Percentiles rank a stretch among this genome's conserved stretches.
phyloP scores from a whole-genome alignment of 2,329 filamentous ascomycete genomes.

The Colletotrichum sp. region DNA sequence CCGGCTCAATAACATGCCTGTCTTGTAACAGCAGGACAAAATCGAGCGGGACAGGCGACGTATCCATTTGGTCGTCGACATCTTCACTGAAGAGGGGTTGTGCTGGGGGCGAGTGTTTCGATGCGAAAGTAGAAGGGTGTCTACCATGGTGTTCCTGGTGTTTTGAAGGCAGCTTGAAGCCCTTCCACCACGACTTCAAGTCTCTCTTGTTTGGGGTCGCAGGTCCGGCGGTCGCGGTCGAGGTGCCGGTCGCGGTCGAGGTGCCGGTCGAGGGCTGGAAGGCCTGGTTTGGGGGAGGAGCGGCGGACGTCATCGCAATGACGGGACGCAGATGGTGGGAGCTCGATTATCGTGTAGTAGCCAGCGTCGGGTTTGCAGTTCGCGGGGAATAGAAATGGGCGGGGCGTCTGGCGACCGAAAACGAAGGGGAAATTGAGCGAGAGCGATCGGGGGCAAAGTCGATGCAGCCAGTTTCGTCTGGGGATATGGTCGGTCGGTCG shows the following conservation, averaged over 20 bases:
- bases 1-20: not conserved
- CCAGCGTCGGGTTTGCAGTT: conserved; percentile 1
- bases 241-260: conserved; percentile 8
- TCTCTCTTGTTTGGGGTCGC: conserved; percentile 87
- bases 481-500: conserved; percentile 4
- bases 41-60: conserved; percentile 3
- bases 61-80: conserved; percentile 11
- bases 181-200: conserved; percentile 96
- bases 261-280: conserved; percentile 14
- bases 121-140: conserved; percentile 37
- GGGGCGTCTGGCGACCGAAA: not conserved
- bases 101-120: not conserved
- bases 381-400: not conserved
- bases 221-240: conserved; percentile 27
- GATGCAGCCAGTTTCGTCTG: conserved; percentile 3
- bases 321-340: conserved; percentile 25
- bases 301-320: conserved; percentile 34
- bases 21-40: conserved; percentile 16
- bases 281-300: conserved; percentile 22
- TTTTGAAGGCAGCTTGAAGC: conserved; percentile 77
- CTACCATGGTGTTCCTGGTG: conserved; percentile 63
- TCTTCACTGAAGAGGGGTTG: conserved; percentile 22
- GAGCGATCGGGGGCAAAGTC: not conserved
- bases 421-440: not conserved
- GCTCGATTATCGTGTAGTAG: conserved; percentile 15